A percentile compares a stretch with the other conserved stretches of the same genome.
phyloP scores from a whole-genome alignment of 2,329 filamentous ascomycete genomes.

The Pyrenochaeta sp. region DNA sequence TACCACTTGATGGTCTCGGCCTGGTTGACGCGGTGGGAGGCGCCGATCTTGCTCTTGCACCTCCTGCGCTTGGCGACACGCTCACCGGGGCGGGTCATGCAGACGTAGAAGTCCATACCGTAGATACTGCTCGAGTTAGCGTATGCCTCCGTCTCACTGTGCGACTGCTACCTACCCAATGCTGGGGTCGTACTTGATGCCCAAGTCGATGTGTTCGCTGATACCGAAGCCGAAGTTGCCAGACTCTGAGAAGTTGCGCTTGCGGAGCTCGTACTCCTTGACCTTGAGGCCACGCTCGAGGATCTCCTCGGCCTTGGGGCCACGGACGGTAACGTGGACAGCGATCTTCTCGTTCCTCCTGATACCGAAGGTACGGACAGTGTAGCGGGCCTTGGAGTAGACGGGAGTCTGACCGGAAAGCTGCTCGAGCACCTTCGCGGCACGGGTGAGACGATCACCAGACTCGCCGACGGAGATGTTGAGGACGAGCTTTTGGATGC shows the following conservation, averaged over 20 bases:
- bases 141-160: slow-evolving; percentile 1
- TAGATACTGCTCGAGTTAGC: slow-evolving; percentile 49
- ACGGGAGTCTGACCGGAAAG: slow-evolving; percentile 99
- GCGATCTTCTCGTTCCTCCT: slow-evolving; percentile 99
- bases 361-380: slow-evolving; percentile 99
- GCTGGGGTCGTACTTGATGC: slow-evolving; percentile 76
- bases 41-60: slow-evolving; percentile 84
- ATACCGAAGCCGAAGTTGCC: slow-evolving; percentile 98
- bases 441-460: slow-evolving; percentile 99
- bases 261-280: slow-evolving; percentile 99
- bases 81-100: slow-evolving; percentile 99
- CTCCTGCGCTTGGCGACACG: slow-evolving; percentile 95
- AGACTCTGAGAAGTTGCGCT: slow-evolving; percentile 99
- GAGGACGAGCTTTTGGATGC: slow-evolving; percentile 99
- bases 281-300: slow-evolving; percentile 99
- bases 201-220: slow-evolving; percentile 99
- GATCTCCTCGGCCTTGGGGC: slow-evolving; percentile 99
- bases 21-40: slow-evolving; percentile 92
- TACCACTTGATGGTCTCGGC: slow-evolving; percentile 98
- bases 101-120: slow-evolving; percentile 99
- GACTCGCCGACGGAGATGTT: slow-evolving; percentile 99
- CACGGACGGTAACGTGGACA: slow-evolving; percentile 99
- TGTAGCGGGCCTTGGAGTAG: slow-evolving; percentile 99
- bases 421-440: slow-evolving; percentile 99
- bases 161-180: slow-evolving; percentile 44